A percentile compares a stretch with the other conserved stretches of the same genome.
Conservation (phyloP, 441 rosid genomes). For the Arabidopsis hybrid region DNA sequence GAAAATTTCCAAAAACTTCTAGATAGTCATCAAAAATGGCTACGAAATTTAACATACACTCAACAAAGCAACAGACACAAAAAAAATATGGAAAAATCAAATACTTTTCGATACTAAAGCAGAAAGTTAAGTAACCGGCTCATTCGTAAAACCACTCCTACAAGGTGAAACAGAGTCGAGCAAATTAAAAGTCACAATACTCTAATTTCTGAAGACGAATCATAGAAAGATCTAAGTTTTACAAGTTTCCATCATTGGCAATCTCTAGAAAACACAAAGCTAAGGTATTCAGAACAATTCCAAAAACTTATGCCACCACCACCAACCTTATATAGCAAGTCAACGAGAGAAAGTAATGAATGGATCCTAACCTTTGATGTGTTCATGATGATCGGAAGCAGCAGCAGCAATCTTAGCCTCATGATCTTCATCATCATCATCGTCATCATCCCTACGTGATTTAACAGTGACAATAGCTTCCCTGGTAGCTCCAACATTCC, state of each 20-base stretch:
- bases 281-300: neutral
- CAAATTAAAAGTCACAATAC: constrained; percentile 4
- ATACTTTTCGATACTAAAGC: neutral
- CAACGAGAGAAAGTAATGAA: neutral
- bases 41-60: constrained; percentile 5
- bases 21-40: constrained; percentile 5
- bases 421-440: constrained; percentile 59
- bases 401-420: constrained; percentile 47
- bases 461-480: constrained; percentile 45
- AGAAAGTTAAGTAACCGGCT: neutral
- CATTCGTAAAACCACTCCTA: neutral
- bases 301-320: no score
- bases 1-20: neutral
- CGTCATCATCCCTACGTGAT: constrained; percentile 36
- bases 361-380: constrained; percentile 38
- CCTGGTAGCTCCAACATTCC: constrained; percentile 13
- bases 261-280: constrained; percentile 5
- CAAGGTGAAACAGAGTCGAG: constrained; percentile 17
- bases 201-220: neutral
- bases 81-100: neutral
- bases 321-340: no score
- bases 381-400: constrained; percentile 39
- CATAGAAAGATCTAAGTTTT: constrained; percentile 14
- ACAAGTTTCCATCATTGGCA: constrained; percentile 7
- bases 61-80: constrained; percentile 9